Percentiles rank a stretch among this genome's conserved stretches.
Evolutionary conservation across 768 basidiomycete genomes (phyloP).

Genomic region (Omphalotus guepiniiformis): DNA sequence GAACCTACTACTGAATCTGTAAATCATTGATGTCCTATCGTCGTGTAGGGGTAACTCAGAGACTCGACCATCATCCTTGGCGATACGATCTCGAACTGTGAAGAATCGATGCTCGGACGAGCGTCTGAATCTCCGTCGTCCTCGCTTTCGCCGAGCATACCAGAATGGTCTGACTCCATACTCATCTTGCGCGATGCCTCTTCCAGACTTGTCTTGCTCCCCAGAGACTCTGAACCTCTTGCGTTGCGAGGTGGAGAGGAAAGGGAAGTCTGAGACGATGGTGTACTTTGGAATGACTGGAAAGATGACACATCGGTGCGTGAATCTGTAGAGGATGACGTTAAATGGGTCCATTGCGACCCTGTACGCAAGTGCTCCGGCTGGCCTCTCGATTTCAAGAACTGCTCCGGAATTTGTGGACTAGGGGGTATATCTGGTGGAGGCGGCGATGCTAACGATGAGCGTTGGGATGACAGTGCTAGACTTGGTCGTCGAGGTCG

Average conservation of each 20-base stretch:
- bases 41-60: slow-evolving; percentile 51
- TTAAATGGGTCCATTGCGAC: slow-evolving; percentile 3
- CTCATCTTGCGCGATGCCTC: too few relatives aligned
- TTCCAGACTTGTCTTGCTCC: too few relatives aligned
- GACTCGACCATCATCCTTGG: slow-evolving; percentile 39
- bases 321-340: slow-evolving; percentile 28
- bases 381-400: slow-evolving; percentile 20
- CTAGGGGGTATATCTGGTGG: slow-evolving; percentile 56
- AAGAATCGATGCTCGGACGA: slow-evolving; percentile 54
- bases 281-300: slow-evolving; percentile 19
- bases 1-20: too few relatives aligned
- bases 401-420: slow-evolving; percentile 56
- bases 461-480: slow-evolving; percentile 33
- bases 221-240: too few relatives aligned
- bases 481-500: slow-evolving; percentile 47
- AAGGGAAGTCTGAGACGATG: slow-evolving; percentile 19
- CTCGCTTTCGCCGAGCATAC: slow-evolving; percentile 36
- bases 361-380: slow-evolving; percentile 15
- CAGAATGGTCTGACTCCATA: slow-evolving; percentile 12
- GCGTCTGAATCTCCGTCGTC: slow-evolving; percentile 33
- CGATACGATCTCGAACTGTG: slow-evolving; percentile 65
- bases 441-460: slow-evolving; percentile 24
- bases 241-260: slow-evolving; percentile 1
- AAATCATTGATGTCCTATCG: not conserved
- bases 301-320: slow-evolving; percentile 22